Evolutionary conservation across 1,284 basidiomycete species (phyloP).

Genomic region (Ustilago curta): DNA sequence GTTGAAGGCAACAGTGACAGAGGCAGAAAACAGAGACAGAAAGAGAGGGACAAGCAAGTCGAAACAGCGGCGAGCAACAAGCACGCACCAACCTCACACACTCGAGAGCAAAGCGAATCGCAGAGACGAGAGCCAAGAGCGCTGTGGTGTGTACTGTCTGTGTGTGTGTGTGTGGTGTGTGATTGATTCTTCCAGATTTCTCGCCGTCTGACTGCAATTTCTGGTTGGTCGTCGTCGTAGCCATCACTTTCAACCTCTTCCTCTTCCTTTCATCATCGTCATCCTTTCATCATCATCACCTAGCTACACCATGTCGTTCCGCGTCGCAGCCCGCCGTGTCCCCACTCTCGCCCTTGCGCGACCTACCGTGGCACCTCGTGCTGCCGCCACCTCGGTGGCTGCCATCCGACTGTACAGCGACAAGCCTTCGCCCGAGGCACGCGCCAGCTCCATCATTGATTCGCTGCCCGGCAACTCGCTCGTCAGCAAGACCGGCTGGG

Average conservation of each 20-base stretch:
- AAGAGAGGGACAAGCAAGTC: background rate
- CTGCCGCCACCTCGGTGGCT: slow-evolving; percentile 44
- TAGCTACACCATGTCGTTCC: slow-evolving; percentile 47
- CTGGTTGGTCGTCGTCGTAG: slow-evolving; percentile 12
- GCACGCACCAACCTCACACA: slow-evolving; percentile 7
- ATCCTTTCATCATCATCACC: slow-evolving; percentile 14
- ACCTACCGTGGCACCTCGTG: slow-evolving; percentile 38
- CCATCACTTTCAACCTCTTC: slow-evolving; percentile 27
- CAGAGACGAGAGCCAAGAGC: background rate
- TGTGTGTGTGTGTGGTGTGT: too few species aligned
- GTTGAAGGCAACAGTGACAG: background rate
- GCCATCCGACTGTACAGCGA: slow-evolving; percentile 64
- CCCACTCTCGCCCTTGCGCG: slow-evolving; percentile 53
- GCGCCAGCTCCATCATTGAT: slow-evolving; percentile 90
- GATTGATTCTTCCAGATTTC: too few species aligned
- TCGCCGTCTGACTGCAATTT: too few species aligned
- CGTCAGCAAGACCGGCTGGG: slow-evolving; percentile 90
- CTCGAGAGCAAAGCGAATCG: too few species aligned
- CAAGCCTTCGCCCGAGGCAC: slow-evolving; percentile 77
- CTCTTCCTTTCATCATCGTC: slow-evolving; percentile 12
- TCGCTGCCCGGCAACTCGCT: slow-evolving; percentile 90
- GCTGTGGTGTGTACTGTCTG: too few species aligned
- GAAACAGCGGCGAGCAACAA: background rate
- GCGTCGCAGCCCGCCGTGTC: slow-evolving; percentile 46
- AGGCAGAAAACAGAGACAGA: background rate